phyloP scores from a whole-genome alignment of 495 filamentous ascomycete genomes.

The Entonaema liquescens region DNA sequence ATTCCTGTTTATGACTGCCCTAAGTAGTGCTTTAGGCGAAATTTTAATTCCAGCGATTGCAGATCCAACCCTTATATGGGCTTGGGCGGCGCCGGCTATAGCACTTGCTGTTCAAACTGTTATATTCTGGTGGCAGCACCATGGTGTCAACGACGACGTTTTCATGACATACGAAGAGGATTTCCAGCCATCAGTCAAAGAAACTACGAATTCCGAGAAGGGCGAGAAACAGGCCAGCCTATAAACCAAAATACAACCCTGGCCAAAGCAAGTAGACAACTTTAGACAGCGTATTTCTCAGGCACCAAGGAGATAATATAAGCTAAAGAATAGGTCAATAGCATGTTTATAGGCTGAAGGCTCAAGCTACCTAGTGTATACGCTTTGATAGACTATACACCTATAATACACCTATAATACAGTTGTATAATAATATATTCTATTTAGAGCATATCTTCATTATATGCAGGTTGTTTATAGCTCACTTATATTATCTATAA shows the following conservation, averaged over 20 bases:
- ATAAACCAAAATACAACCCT: neutral
- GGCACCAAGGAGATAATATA: no score
- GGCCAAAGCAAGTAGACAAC: neutral
- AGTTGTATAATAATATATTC: no score
- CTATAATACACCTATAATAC: no score
- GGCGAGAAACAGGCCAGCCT: constrained; percentile 3
- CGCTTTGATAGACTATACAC: no score
- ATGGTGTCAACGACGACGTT: constrained; percentile 54
- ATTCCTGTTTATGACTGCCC: constrained; percentile 61
- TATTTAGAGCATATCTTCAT: no score
- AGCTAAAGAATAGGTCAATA: no score
- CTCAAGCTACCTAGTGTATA: no score
- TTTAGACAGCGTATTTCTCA: no score
- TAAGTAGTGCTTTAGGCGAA: constrained; percentile 63
- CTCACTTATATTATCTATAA: no score
- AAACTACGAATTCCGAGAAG: neutral
- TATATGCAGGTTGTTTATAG: no score
- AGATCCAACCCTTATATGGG: constrained; percentile 63
- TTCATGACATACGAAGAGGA: constrained; percentile 50
- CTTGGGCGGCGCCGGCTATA: constrained; percentile 62
- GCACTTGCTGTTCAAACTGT: constrained; percentile 58
- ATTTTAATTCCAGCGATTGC: constrained; percentile 62
- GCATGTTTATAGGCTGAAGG: no score
- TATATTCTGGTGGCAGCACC: constrained; percentile 59
- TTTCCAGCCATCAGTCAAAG: constrained; percentile 5